phyloP scores from a whole-genome alignment of 140 eudicot species.

The Cichorium intybus region DNA sequence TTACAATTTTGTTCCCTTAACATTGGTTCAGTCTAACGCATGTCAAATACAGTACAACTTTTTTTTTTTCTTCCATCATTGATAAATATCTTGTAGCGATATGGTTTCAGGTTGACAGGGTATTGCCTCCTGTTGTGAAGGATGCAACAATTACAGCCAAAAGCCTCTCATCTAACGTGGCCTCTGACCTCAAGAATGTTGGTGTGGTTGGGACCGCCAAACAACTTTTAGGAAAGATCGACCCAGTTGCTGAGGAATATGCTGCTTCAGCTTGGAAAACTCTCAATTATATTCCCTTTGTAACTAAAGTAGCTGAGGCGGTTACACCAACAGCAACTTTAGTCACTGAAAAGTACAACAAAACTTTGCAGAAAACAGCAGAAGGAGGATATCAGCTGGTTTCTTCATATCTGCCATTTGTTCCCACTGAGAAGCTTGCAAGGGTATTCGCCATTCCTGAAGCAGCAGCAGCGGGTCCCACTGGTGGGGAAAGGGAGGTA shows the following conservation, averaged over 20 bases:
- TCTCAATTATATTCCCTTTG: slow-evolving; percentile 67
- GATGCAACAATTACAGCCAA: slow-evolving; percentile 56
- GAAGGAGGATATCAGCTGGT: slow-evolving; percentile 66
- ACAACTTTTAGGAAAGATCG: slow-evolving; percentile 50
- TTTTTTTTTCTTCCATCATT: no score
- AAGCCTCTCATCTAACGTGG: slow-evolving; percentile 48
- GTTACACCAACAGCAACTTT: slow-evolving; percentile 72
- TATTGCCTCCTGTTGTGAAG: slow-evolving; percentile 67
- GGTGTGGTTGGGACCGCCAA: slow-evolving; percentile 68
- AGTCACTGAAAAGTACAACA: slow-evolving; percentile 55
- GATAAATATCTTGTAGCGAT: slow-evolving; percentile 27
- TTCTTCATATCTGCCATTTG: slow-evolving; percentile 37
- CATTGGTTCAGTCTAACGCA: no score
- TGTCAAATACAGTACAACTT: no score
- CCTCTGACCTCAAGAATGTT: slow-evolving; percentile 47
- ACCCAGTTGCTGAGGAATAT: slow-evolving; percentile 81
- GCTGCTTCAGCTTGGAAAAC: slow-evolving; percentile 72
- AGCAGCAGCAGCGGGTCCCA: no score
- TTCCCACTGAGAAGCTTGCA: no score
- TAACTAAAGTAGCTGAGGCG: slow-evolving; percentile 69
- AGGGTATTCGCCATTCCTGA: no score
- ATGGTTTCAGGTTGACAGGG: slow-evolving; percentile 62
- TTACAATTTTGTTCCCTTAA: no score
- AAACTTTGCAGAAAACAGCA: slow-evolving; percentile 41
- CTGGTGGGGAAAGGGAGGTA: no score